These are phyloP conservation scores for Detonula confervacea DNA, from an alignment of 352 stramenopile species.

Conservation along the genomic window DNA sequence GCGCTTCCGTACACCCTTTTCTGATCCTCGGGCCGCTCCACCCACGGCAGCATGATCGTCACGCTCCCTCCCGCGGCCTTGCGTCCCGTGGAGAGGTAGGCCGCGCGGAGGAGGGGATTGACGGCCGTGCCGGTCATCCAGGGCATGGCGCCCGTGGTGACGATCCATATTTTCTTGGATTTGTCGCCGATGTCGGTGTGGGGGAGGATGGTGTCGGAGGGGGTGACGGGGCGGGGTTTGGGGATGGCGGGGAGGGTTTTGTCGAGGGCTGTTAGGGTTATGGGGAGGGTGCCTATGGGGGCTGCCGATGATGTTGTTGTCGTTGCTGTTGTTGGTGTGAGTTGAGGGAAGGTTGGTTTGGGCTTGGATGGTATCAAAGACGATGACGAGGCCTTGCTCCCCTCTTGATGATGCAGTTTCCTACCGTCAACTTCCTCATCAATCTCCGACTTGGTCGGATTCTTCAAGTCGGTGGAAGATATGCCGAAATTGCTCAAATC, in stretches of 20 bases:
- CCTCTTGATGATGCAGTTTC: too few relatives aligned
- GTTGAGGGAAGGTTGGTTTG: conserved; percentile 11
- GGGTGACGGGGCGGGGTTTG: conserved; percentile 50
- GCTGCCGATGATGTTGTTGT: not conserved
- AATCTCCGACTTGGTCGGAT: too few relatives aligned
- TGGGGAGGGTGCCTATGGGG: conserved; percentile 31
- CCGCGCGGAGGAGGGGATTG: conserved; percentile 86
- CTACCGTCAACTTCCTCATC: too few relatives aligned
- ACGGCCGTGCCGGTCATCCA: conserved; percentile 90
- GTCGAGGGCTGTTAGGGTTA: conserved; percentile 34
- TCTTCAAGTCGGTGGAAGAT: too few relatives aligned
- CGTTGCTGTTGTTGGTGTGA: too few relatives aligned
- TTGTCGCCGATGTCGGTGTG: conserved; percentile 78
- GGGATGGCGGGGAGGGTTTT: conserved; percentile 46
- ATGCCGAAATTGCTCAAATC: too few relatives aligned
- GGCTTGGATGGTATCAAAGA: not conserved
- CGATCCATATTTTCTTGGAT: conserved; percentile 80
- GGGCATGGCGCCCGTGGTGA: conserved; percentile 78
- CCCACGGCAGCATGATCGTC: conserved; percentile 87
- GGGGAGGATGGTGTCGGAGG: conserved; percentile 63
- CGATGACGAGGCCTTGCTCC: conserved; percentile 18
- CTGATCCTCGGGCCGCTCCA: conserved; percentile 80
- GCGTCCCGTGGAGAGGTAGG: conserved; percentile 77
- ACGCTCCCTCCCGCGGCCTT: conserved; percentile 74
- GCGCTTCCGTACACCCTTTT: conserved; percentile 73